Evolutionary conservation across 352 stramenopile species (phyloP).

Genomic region (Globisporangium spiculum): DNA sequence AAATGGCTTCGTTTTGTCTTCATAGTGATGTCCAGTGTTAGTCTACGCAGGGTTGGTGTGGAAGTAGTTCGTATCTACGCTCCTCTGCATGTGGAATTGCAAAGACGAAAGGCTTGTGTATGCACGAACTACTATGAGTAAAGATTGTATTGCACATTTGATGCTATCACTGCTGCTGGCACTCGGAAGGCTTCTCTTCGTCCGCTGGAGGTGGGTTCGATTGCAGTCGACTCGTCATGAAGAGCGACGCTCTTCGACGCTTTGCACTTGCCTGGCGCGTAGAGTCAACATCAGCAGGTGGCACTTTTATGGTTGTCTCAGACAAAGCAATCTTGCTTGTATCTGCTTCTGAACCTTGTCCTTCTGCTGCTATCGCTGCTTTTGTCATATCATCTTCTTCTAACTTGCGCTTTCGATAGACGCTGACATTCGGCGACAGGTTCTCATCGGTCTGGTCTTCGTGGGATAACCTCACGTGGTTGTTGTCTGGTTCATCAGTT

Average conservation of each 20-base stretch:
- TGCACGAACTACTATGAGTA: background rate
- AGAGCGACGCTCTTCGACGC: conserved; percentile 9
- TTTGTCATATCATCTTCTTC: background rate
- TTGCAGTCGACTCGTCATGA: background rate
- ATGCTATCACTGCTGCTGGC: conserved; percentile 16
- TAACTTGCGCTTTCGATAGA: conserved; percentile 6
- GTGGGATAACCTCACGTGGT: background rate
- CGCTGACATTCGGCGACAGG: conserved; percentile 8
- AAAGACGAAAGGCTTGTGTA: background rate
- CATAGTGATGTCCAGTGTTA: background rate
- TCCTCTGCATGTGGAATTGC: background rate
- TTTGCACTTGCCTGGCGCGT: conserved; percentile 1
- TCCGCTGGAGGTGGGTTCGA: too few relatives aligned
- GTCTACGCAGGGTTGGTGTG: background rate
- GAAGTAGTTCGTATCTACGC: background rate
- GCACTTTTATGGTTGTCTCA: background rate
- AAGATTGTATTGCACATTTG: conserved; percentile 4
- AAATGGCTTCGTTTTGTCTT: background rate
- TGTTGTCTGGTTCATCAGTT: background rate
- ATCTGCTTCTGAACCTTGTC: background rate
- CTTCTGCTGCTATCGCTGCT: background rate
- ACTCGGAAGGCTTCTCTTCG: conserved; percentile 21
- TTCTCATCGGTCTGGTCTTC: conserved; percentile 8
- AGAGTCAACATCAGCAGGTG: background rate
- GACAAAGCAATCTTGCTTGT: background rate